Base-by-base conservation (phyloP, 352 stramenopile genomes). In the Pythium plurisporium region DNA sequence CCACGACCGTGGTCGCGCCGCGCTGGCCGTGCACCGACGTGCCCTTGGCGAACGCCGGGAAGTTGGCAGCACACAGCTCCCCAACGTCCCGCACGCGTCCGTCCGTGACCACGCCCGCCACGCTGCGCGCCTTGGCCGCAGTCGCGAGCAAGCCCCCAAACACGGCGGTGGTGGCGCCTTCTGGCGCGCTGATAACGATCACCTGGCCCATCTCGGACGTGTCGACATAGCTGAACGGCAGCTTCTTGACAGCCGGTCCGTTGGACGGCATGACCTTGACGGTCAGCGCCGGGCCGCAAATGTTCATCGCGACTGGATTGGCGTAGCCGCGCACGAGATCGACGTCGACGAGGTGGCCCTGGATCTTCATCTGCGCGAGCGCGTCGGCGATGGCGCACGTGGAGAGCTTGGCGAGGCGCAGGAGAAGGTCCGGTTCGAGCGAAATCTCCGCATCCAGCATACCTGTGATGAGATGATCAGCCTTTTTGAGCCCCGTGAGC, bases 381-480 rank as follows among this genome's bases (percentile, higher is more conserved):
- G 83, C 79, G 56, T 94, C 83, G 17, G 79, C 83, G 37, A 94
- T 91, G 25, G 75, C 76, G 54, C 83, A 94, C 12, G 84, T 90
- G 34, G 78, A 89, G 29, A 90, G 73, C 57, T 89, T 93, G 54
- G 79, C 74, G 47, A 93, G 65, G 1, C 75, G 77, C 64, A 89
- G 64, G 49, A 89, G 67, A 45, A 89, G 56, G 49, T 87, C 74
- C 36, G 76, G 81, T 30, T 87, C 76, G 12, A 82, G 69, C 33
- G 68, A 70, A 43, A 80, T 76, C 62, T 89, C 79, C 11, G 73
- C 59, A 47, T 91, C 77, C 15, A 89, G 69, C 76, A 89, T 86
- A 53, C 67, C 80, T 59, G 73, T 73, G 30, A 83, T 72, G 48
- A 86, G 47, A 58, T 82, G 67, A 52, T 89, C 74, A 25, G 73